Conservation (phyloP, 495 filamentous ascomycete genomes). For the Penicillium macrosclerotiorum region DNA sequence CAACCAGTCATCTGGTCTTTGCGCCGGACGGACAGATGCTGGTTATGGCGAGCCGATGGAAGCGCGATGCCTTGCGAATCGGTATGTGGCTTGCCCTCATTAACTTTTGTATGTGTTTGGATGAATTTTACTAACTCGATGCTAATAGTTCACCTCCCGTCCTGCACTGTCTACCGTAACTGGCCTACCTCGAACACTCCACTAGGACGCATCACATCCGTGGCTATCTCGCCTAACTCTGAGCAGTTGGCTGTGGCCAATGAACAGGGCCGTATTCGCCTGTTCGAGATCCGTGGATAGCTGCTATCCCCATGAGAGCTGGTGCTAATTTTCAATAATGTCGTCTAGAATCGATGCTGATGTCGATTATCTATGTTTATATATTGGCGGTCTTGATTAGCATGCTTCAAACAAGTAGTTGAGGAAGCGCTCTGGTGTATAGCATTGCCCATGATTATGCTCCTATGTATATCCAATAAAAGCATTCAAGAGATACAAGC, state of each 20-base stretch:
- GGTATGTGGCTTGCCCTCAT: slow-evolving; percentile 30
- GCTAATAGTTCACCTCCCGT: slow-evolving; percentile 76
- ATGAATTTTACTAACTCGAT: slow-evolving; percentile 11
- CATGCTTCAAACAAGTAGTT: background rate
- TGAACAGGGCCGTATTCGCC: slow-evolving; percentile 76
- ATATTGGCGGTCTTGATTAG: slow-evolving; percentile 3
- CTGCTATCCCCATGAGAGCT: background rate
- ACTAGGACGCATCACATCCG: slow-evolving; percentile 75
- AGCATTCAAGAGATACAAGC: too few species aligned
- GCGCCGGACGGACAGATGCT: slow-evolving; percentile 86
- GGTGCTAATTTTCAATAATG: background rate
- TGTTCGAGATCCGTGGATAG: slow-evolving; percentile 76
- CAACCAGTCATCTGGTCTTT: slow-evolving; percentile 73
- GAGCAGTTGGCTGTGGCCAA: slow-evolving; percentile 80
- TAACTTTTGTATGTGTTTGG: background rate
- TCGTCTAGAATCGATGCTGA: too few species aligned
- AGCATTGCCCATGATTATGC: background rate
- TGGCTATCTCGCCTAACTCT: slow-evolving; percentile 70
- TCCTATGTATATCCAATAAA: background rate
- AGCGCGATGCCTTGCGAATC: slow-evolving; percentile 82
- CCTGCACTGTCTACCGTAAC: slow-evolving; percentile 90
- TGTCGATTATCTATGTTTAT: background rate
- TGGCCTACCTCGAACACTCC: slow-evolving; percentile 94
- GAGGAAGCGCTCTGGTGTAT: background rate
- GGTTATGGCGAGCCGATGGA: slow-evolving; percentile 77